Evolutionary conservation across 164 flowering plant species (phyloP).

Genomic region (Malania oleifera): DNA sequence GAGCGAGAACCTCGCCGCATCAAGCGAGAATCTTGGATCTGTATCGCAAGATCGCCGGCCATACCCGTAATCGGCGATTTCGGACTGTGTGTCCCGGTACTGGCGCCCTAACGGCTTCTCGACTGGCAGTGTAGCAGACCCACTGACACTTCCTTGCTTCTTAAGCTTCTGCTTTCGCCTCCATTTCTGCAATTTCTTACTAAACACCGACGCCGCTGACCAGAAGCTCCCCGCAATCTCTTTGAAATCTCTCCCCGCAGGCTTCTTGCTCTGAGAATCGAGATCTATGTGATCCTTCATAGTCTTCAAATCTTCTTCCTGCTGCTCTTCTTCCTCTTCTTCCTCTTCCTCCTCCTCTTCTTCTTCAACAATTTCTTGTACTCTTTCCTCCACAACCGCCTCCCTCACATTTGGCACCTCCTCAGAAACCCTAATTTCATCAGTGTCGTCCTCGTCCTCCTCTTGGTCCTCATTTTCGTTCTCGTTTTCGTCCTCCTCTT

Average conservation of each 20-base stretch:
- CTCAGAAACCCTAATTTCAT: slow-evolving; percentile 19
- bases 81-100: slow-evolving; percentile 69
- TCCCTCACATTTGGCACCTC: neutral
- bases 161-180: slow-evolving; percentile 63
- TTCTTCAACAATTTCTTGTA: slow-evolving; percentile 11
- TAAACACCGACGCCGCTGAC: slow-evolving; percentile 80
- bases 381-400: neutral
- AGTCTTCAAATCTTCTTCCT: slow-evolving; percentile 49
- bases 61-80: slow-evolving; percentile 80
- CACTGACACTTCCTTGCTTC: slow-evolving; percentile 28
- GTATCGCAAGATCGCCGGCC: slow-evolving; percentile 71
- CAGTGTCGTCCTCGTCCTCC: slow-evolving; percentile 9
- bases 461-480: slow-evolving; percentile 8
- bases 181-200: slow-evolving; percentile 83
- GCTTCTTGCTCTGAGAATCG: slow-evolving; percentile 52
- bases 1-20: slow-evolving; percentile 6
- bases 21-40: slow-evolving; percentile 48
- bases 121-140: slow-evolving; percentile 31
- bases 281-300: slow-evolving; percentile 91
- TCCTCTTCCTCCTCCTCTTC: slow-evolving; percentile 18
- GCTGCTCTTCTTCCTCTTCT: slow-evolving; percentile 9
- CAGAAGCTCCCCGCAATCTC: slow-evolving; percentile 69
- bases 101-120: slow-evolving; percentile 47
- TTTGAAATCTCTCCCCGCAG: slow-evolving; percentile 46
- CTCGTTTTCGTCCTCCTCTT: slow-evolving; percentile 23